These are phyloP conservation scores for Cytidiella melzeri DNA, from an alignment of 768 basidiomycete genomes.

Conservation along the genomic window DNA sequence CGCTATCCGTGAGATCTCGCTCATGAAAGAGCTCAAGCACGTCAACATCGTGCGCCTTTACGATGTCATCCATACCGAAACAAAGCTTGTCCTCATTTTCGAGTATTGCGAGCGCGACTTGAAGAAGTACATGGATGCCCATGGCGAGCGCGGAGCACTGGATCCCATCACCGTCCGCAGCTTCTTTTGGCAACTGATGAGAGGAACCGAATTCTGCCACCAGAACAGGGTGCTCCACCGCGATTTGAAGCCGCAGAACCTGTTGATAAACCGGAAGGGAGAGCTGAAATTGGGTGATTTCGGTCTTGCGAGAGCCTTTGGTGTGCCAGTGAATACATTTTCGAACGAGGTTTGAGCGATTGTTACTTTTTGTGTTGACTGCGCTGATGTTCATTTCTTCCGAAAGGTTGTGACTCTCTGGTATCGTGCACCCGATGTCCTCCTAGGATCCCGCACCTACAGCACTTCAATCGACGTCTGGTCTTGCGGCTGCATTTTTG, in stretches of 20 bases:
- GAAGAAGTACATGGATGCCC: constrained; percentile 98
- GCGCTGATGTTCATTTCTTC: not conserved
- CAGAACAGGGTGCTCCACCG: constrained; percentile 97
- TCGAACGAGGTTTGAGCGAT: constrained; percentile 91
- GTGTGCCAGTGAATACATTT: constrained; percentile 98
- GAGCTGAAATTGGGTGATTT: constrained; percentile 98
- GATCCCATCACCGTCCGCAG: constrained; percentile 84
- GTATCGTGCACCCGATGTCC: constrained; percentile 98
- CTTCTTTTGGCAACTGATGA: constrained; percentile 97
- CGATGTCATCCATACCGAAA: constrained; percentile 98
- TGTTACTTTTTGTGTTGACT: not conserved
- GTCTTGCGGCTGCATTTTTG: constrained; percentile 99
- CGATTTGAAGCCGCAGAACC: constrained; percentile 96
- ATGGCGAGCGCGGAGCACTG: constrained; percentile 92
- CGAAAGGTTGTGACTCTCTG: constrained; percentile 93
- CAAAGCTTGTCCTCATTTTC: constrained; percentile 96
- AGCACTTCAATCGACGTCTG: constrained; percentile 98
- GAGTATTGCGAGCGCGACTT: constrained; percentile 98
- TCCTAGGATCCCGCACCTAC: constrained; percentile 94
- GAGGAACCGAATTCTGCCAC: constrained; percentile 97
- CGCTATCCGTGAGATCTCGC: constrained; percentile 96
- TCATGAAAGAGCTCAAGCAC: constrained; percentile 99
- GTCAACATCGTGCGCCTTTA: constrained; percentile 97
- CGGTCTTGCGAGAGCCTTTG: constrained; percentile 94
- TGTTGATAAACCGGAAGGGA: constrained; percentile 95